Evolutionary conservation across 345 rosid genomes (phyloP).

Genomic region (Euphorbia pulcherrima): DNA sequence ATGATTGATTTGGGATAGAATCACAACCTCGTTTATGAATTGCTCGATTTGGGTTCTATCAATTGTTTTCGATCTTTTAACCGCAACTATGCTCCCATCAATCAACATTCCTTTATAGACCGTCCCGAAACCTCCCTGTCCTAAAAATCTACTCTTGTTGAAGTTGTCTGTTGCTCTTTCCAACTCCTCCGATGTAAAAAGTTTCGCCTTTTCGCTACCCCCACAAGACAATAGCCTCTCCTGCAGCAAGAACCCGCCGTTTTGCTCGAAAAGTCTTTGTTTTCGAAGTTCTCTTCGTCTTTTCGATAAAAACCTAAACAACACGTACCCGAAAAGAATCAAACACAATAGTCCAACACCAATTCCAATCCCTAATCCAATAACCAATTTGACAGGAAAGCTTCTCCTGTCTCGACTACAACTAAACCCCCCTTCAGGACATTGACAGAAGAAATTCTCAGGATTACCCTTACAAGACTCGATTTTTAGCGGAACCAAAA

Average conservation of each 20-base stretch:
- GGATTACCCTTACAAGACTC: conserved; percentile 19
- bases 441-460: conserved; percentile 11
- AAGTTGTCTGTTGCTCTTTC: conserved; percentile 7
- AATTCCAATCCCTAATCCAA: conserved; percentile 4
- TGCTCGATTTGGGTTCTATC: conserved; percentile 11
- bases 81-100: conserved; percentile 10
- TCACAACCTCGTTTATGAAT: conserved; percentile 17
- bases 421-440: conserved; percentile 7
- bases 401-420: conserved; percentile 10
- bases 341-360: neutral
- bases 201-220: neutral
- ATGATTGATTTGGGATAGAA: conserved; percentile 20
- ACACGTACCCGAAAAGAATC: conserved; percentile 1
- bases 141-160: conserved; percentile 7
- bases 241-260: conserved; percentile 15
- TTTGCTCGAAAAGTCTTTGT: conserved; percentile 9
- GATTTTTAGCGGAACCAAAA: conserved; percentile 27
- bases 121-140: conserved; percentile 18
- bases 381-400: conserved; percentile 13
- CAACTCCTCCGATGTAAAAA: conserved; percentile 14
- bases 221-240: neutral
- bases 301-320: neutral
- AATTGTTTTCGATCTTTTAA: conserved; percentile 8
- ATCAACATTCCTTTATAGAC: conserved; percentile 13
- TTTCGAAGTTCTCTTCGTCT: neutral